Conservation (phyloP, 352 stramenopile species). For the Pythium guiyangense region DNA sequence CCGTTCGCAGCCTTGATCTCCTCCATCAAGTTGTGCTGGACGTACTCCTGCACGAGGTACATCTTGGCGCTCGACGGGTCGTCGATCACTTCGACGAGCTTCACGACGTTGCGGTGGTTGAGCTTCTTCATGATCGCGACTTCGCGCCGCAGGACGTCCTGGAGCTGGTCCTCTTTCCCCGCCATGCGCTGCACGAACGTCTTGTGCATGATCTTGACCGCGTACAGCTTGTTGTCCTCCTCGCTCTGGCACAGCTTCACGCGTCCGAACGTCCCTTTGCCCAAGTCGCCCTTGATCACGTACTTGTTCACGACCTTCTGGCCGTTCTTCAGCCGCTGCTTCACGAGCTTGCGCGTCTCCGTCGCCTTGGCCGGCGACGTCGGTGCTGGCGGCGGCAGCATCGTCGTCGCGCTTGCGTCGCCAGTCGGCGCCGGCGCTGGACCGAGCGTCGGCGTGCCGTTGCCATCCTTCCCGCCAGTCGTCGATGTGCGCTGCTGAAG, state of each 20-base stretch:
- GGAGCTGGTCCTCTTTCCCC: constrained; percentile 79
- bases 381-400: constrained; percentile 37
- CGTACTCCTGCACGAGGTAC: constrained; percentile 94
- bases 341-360: constrained; percentile 78
- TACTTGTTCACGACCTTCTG: constrained; percentile 93
- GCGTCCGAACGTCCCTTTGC: constrained; percentile 87
- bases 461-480: constrained; percentile 10
- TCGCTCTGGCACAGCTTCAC: constrained; percentile 82
- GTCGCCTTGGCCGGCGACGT: constrained; percentile 56
- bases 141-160: constrained; percentile 83
- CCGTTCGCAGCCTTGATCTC: constrained; percentile 69
- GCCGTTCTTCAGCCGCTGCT: constrained; percentile 79
- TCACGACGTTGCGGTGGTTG: constrained; percentile 91
- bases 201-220: constrained; percentile 89
- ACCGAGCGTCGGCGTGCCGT: constrained; percentile 6
- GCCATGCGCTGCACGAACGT: constrained; percentile 88
- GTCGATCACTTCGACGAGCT: constrained; percentile 94
- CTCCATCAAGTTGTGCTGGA: constrained; percentile 91
- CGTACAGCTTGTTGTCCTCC: constrained; percentile 77
- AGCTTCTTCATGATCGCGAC: constrained; percentile 97
- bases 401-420: constrained; percentile 16
- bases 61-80: constrained; percentile 92
- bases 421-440: constrained; percentile 12
- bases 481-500: constrained; percentile 54
- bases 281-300: constrained; percentile 88